These are phyloP conservation scores for Penicillium coprophilum DNA, from an alignment of 495 filamentous ascomycete species.

Conservation along the genomic window DNA sequence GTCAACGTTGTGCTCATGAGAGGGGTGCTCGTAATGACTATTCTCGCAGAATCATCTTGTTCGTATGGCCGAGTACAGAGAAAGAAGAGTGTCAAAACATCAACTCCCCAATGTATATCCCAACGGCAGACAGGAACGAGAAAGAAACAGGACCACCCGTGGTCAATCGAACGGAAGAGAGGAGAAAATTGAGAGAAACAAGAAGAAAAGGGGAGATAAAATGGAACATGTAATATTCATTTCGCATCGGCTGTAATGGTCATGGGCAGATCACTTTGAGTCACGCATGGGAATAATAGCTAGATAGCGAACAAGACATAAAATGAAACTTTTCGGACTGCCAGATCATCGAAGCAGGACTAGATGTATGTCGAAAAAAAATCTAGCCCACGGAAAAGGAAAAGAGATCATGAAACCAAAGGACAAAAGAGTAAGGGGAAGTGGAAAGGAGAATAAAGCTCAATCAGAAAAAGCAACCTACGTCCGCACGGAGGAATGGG, in stretches of 20 bases:
- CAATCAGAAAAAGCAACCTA: slow-evolving; percentile 25
- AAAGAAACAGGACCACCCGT: slow-evolving; percentile 16
- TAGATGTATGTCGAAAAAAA: slow-evolving; percentile 33
- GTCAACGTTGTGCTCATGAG: slow-evolving; percentile 17
- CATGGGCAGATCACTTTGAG: slow-evolving; percentile 41
- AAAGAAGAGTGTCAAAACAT: slow-evolving; percentile 26
- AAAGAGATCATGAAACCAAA: slow-evolving; percentile 30
- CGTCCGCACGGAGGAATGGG: slow-evolving; percentile 13
- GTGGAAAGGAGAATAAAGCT: slow-evolving; percentile 18
- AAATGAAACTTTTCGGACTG: slow-evolving; percentile 48
- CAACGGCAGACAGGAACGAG: slow-evolving; percentile 19
- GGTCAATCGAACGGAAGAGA: slow-evolving; percentile 17
- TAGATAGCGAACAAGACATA: slow-evolving; percentile 33
- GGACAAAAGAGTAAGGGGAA: slow-evolving; percentile 18
- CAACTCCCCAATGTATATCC: slow-evolving; percentile 21
- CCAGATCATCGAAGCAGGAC: slow-evolving; percentile 40
- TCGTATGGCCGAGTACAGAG: slow-evolving; percentile 13
- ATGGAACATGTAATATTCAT: slow-evolving; percentile 33
- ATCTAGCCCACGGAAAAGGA: slow-evolving; percentile 34
- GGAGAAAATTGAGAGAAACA: neutral
- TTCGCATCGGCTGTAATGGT: slow-evolving; percentile 44
- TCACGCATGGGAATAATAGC: slow-evolving; percentile 43
- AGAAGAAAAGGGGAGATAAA: slow-evolving; percentile 10
- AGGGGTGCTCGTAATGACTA: slow-evolving; percentile 13
- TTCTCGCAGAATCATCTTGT: slow-evolving; percentile 22